Evolutionary conservation across 208 protist genomes (phyloP).

Genomic region (Crithidia mellificae): DNA sequence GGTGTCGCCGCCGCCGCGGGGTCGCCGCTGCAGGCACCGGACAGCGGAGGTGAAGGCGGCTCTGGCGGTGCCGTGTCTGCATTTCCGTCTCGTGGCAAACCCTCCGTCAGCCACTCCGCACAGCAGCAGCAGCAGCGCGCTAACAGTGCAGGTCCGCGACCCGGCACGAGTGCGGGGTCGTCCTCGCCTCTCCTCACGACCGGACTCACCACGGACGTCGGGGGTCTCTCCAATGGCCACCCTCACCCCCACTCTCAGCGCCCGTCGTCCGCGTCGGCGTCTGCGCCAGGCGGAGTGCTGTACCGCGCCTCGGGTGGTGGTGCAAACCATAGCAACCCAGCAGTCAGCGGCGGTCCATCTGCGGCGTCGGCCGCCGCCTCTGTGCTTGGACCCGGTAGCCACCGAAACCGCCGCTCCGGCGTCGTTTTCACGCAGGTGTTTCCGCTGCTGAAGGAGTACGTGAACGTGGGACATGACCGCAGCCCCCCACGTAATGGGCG

Average conservation of each 20-base stretch:
- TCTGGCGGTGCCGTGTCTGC: background rate
- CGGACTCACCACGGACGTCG: background rate
- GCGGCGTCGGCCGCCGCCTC: background rate
- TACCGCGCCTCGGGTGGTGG: background rate
- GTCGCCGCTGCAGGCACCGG: background rate
- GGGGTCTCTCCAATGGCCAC: background rate
- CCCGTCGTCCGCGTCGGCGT: no score
- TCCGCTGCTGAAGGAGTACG: slow-evolving; percentile 23
- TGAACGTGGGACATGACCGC: background rate
- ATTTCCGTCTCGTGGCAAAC: background rate
- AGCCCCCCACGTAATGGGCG: background rate
- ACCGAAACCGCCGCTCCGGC: slow-evolving; percentile 4
- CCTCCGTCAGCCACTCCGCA: background rate
- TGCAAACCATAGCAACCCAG: background rate
- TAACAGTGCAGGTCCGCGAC: no score
- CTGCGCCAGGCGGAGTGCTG: slow-evolving; percentile 2
- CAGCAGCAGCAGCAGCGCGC: background rate
- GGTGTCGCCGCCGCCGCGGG: background rate
- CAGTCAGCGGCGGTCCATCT: background rate
- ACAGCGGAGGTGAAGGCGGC: background rate
- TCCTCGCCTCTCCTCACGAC: slow-evolving; percentile 2
- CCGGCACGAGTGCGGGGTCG: slow-evolving; percentile 13
- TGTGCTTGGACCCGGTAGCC: background rate
- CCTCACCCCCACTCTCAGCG: background rate
- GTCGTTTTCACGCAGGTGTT: slow-evolving; percentile 26